Conservation (phyloP, 495 filamentous ascomycete genomes). For the Aspergillus incahuasiensis region DNA sequence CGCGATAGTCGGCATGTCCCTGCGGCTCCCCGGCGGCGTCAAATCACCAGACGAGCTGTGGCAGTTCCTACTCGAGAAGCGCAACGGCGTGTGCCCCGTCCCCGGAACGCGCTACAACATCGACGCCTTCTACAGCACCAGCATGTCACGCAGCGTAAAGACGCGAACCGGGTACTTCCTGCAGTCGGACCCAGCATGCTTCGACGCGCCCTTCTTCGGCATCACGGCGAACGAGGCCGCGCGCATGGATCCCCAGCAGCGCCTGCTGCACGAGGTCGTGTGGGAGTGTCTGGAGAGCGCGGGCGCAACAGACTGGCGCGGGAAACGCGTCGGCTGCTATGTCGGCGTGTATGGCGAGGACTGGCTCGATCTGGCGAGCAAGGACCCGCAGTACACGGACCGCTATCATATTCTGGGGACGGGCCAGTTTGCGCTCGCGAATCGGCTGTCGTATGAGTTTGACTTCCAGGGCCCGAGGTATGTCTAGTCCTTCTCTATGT, state of each 20-base stretch:
- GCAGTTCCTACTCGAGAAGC: conserved; percentile 34
- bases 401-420: neutral
- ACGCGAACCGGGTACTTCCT: conserved; percentile 3
- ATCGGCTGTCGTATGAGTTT: conserved; percentile 6
- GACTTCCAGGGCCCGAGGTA: conserved; percentile 6
- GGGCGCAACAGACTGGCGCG: conserved; percentile 15
- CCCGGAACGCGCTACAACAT: conserved; percentile 1
- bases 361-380: conserved; percentile 11
- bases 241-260: conserved; percentile 10
- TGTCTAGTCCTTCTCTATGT: neutral
- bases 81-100: conserved; percentile 6
- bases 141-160: neutral
- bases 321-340: conserved; percentile 39
- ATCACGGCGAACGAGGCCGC: conserved; percentile 7
- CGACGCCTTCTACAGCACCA: conserved; percentile 3
- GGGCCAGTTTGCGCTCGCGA: neutral
- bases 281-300: conserved; percentile 23
- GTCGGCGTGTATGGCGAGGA: conserved; percentile 27
- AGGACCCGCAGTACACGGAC: conserved; percentile 1
- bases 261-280: conserved; percentile 25
- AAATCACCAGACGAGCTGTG: conserved; percentile 41
- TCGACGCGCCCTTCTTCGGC: conserved; percentile 6
- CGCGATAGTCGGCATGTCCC: conserved; percentile 2
- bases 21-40: conserved; percentile 44
- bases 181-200: neutral